Percentiles rank a stretch among this genome's conserved stretches.
These are phyloP conservation scores for Phialophora tarda DNA, from an alignment of 2,329 filamentous ascomycete genomes.

Conservation along the genomic window DNA sequence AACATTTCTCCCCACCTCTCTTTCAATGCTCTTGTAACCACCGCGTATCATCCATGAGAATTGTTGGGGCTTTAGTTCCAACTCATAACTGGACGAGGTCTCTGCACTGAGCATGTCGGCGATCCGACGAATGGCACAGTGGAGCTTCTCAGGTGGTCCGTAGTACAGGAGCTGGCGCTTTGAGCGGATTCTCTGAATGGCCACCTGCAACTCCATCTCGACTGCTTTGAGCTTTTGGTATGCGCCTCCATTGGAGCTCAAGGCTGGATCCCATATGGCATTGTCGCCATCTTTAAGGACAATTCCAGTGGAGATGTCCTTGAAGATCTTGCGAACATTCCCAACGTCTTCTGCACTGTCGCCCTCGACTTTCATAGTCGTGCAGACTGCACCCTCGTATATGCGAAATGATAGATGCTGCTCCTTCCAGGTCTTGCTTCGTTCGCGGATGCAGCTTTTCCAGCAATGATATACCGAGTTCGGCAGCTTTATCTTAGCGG, in stretches of 20 bases:
- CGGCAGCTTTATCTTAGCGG: constrained; percentile 50
- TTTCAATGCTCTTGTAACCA: constrained; percentile 35
- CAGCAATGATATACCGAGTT: constrained; percentile 45
- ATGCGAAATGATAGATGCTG: constrained; percentile 41
- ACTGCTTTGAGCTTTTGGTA: constrained; percentile 38
- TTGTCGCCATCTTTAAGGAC: constrained; percentile 16
- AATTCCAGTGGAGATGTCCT: constrained; percentile 17
- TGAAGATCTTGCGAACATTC: constrained; percentile 11
- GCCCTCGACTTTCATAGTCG: constrained; percentile 50
- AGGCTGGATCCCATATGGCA: background rate
- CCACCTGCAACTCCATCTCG: constrained; percentile 35
- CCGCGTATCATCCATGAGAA: constrained; percentile 36
- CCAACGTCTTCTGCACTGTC: constrained; percentile 19
- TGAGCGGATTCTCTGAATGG: constrained; percentile 38
- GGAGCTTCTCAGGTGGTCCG: constrained; percentile 37
- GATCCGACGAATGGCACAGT: constrained; percentile 31
- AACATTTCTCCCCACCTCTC: constrained; percentile 33
- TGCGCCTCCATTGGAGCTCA: constrained; percentile 36
- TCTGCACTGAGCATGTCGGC: constrained; percentile 32
- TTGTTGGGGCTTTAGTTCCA: constrained; percentile 30
- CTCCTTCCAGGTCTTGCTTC: constrained; percentile 43
- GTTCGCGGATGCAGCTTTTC: constrained; percentile 41
- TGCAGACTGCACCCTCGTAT: constrained; percentile 40
- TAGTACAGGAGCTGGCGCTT: constrained; percentile 38
- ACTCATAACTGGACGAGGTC: constrained; percentile 27